Evolutionary conservation across 2,329 filamentous ascomycete species (phyloP).

Genomic region (Amesomyces nigricolor): DNA sequence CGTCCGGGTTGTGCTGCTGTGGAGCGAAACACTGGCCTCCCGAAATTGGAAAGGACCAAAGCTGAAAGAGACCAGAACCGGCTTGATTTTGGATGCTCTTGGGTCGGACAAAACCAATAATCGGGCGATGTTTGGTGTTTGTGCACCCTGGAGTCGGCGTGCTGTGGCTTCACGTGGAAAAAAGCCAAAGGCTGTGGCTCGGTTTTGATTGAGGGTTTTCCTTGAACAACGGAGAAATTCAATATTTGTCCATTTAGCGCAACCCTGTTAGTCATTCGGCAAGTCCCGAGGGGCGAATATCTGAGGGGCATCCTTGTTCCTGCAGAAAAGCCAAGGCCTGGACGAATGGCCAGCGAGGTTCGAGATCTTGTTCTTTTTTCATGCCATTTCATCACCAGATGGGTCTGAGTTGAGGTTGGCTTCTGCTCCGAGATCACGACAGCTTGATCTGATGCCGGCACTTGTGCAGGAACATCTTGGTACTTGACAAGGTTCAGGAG

Average conservation of each 20-base stretch:
- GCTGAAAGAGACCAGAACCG: conserved; percentile 1
- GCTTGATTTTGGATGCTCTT: neutral
- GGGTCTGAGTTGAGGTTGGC: no score
- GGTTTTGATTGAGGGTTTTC: conserved; percentile 16
- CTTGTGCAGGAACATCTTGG: no score
- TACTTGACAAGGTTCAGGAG: neutral
- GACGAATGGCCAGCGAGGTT: neutral
- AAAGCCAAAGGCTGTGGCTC: conserved; percentile 1
- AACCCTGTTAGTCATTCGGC: conserved; percentile 19
- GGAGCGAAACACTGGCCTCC: neutral
- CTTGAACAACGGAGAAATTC: conserved; percentile 10
- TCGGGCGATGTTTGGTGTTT: neutral
- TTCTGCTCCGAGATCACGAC: neutral
- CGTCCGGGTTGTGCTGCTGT: neutral
- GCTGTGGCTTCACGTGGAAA: conserved; percentile 6
- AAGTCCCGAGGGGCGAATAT: conserved; percentile 9
- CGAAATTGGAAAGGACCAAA: neutral
- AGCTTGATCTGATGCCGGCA: neutral
- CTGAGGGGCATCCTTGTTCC: conserved; percentile 4
- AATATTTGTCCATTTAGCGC: conserved; percentile 17
- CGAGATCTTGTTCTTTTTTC: neutral
- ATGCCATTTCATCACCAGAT: neutral
- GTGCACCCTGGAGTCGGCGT: neutral
- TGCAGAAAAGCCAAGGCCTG: neutral
- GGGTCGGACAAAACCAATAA: neutral